Evolutionary conservation across 306 rosid genomes (phyloP).

Genomic region (Cucumis sativus): DNA sequence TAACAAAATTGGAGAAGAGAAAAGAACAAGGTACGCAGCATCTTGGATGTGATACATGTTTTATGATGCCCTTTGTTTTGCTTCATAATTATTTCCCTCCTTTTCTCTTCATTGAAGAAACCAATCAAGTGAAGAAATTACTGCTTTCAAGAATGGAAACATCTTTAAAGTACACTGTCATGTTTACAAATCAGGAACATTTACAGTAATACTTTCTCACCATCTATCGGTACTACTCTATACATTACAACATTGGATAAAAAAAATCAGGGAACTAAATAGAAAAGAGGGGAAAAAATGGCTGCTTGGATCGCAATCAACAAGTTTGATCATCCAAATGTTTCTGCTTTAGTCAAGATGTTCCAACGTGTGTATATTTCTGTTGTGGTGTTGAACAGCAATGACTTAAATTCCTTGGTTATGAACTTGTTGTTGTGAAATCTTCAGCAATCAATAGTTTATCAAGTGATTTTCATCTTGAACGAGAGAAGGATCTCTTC

Average conservation of each 20-base stretch:
- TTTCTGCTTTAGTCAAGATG: not conserved
- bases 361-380: not conserved
- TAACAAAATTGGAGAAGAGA: not conserved
- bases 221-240: not conserved
- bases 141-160: not conserved
- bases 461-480: not conserved
- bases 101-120: not conserved
- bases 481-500: not conserved
- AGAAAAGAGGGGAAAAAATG: not conserved
- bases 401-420: not conserved
- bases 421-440: not conserved
- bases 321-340: not conserved
- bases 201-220: slow-evolving; percentile 2
- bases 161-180: not conserved
- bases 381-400: not conserved
- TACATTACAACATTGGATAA: not conserved
- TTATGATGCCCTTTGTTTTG: not conserved
- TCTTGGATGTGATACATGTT: not conserved
- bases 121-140: not conserved
- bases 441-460: not conserved
- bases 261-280: not conserved
- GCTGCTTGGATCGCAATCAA: not conserved
- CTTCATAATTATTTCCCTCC: not conserved
- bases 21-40: not conserved
- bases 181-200: slow-evolving; percentile 4